Base-by-base conservation (phyloP, 441 rosid genomes). In the Mallotus repandus region DNA sequence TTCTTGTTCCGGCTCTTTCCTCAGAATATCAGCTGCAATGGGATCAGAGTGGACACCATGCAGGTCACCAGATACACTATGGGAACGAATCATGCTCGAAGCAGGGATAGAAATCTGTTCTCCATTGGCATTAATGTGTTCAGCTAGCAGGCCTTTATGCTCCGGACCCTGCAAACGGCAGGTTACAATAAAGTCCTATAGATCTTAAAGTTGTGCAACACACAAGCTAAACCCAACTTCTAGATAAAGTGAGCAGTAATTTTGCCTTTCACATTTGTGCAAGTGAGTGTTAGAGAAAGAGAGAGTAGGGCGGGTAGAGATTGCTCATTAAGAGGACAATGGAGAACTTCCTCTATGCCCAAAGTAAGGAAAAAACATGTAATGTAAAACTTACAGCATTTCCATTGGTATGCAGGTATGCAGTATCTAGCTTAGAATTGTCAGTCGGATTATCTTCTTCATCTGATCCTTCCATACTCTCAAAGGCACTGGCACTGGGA, bases 41-140 rank as follows among this genome's bases (percentile, higher is more conserved):
- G 98, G 99, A 86, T 96, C 96, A 45, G 99, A 98, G 81, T 89
- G 99, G 82, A 96, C 98, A 53, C 97, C 99, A 84, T 96, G 99
- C 73, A 96, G 84, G 71, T 96, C 97, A 46, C 98, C 98, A 63
- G 99, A 88, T 14, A 92, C 89, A 78, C 99, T 94, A 74, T 96
- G 99, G 41, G 99, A 89, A 61, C 96, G 92, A 81, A 96, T 92
- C 94, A 94, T 89, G 75, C 84, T 89, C 66, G 97, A 80, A 74
- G 95, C 87, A 72, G 86, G 87, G 76, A 83, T 63, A 66, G 91
- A 68, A 46, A 85, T 74, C 79, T 81, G 88, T 70, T 89, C 98
- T 68, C 81, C 94, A 77, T 81, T 88, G 45, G 88, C 85, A 81
- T 80, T 88, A 60, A 81, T 73, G 22, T 82, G 86, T 54, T 82